phyloP scores from a whole-genome alignment of 164 flowering plant genomes.

The Tetracentron sinense region DNA sequence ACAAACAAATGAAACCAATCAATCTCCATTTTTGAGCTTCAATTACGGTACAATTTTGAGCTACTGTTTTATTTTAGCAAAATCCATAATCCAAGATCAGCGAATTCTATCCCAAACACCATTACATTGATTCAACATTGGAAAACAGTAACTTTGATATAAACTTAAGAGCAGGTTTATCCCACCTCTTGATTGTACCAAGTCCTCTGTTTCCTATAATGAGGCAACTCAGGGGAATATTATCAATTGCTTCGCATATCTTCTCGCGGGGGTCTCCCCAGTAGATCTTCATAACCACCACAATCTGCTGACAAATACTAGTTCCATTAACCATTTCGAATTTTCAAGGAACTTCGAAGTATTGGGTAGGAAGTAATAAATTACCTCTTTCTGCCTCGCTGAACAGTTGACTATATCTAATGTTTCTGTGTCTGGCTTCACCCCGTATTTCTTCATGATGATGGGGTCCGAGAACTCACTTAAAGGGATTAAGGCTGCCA shows the following conservation, averaged over 20 bases:
- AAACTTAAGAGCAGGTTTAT: no score
- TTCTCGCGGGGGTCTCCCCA: slow-evolving; percentile 98
- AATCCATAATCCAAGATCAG: no score
- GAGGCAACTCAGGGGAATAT: slow-evolving; percentile 64
- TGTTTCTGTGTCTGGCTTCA: slow-evolving; percentile 70
- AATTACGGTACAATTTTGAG: background rate
- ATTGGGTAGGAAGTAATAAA: background rate
- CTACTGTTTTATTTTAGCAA: no score
- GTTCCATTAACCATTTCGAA: background rate
- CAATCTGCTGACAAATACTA: slow-evolving; percentile 37
- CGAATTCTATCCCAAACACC: no score
- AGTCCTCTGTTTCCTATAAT: slow-evolving; percentile 90
- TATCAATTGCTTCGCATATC: slow-evolving; percentile 74
- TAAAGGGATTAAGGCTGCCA: slow-evolving; percentile 73
- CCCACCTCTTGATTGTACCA: slow-evolving; percentile 69
- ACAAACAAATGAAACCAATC: slow-evolving; percentile 4
- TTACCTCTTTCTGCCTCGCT: slow-evolving; percentile 63
- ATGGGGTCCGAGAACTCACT: slow-evolving; percentile 51
- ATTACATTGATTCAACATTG: background rate
- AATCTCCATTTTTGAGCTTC: background rate
- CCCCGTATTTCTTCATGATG: slow-evolving; percentile 68
- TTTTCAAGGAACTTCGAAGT: background rate
- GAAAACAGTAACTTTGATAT: background rate
- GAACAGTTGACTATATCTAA: slow-evolving; percentile 48
- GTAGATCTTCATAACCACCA: slow-evolving; percentile 67